Evolutionary conservation across 208 protist genomes (phyloP), one percentile per base, ranked within the genome.

Genomic region (Leishmania amazonensis): DNA sequence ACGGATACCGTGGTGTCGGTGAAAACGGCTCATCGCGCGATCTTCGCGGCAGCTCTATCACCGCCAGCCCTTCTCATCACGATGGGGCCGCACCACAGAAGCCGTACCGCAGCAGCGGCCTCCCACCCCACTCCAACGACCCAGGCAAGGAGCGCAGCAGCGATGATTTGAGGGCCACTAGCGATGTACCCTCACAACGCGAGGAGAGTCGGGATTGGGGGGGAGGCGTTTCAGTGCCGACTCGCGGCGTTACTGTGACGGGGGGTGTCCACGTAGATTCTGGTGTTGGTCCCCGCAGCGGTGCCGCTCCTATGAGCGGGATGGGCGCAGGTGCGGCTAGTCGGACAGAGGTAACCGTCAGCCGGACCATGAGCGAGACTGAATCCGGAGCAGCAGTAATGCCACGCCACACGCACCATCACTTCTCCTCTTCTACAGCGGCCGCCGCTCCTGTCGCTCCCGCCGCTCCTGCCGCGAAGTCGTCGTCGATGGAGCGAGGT

Each of bases 151-250:
- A 85, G 76, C 82, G 77, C 72, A 81, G 82, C 72, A 70, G 74
- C 74, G 83, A 85, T 11, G 78, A 81, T 49, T 38, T 67, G 54
- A 78, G 83, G 17, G 65, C 51, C 19, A 71, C 35, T 45, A 76
- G 74, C 65, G 83, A 85, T 31, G n/a, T 70, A 6, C 74, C 76
- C 49, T 79, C 74, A 28, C 78, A 81, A 49, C 77, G 83, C 0
- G 83, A 85, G 62, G 83, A 85, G 73, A 79, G 72, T 38, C 57
- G 83, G 17, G 78, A 85, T 31, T 82, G 83, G 83, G 42, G 74
- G 6, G 51, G 6, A 53, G 28, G 51, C 35, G 45, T 9, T 47
- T 17, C 81, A 80, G 58, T 19, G 81, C 57, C 65, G 67, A 17
- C 49, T 67, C 49, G 75, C 57, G 21, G 75, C 73, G 57, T 35